These are phyloP conservation scores for Castanea crenata DNA, from an alignment of 306 rosid genomes.

Conservation along the genomic window DNA sequence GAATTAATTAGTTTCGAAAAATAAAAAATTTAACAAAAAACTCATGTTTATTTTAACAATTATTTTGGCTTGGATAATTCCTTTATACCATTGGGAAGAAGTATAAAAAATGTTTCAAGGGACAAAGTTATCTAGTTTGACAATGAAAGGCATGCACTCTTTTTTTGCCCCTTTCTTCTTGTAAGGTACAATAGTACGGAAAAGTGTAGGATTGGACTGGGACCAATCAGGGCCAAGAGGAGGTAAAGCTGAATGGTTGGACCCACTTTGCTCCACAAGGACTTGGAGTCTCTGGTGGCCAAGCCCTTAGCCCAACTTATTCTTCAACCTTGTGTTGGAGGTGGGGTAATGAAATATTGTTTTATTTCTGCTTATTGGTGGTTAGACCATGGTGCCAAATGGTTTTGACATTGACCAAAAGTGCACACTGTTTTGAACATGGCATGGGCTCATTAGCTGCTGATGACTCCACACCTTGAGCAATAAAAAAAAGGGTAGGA, in stretches of 20 bases:
- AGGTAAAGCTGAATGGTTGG: too few species aligned
- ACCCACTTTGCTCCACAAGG: too few species aligned
- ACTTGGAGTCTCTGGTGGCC: background rate
- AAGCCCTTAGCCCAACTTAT: slow-evolving; percentile 4
- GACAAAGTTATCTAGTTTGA: too few species aligned
- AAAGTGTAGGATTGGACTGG: too few species aligned
- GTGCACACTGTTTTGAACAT: slow-evolving; percentile 1
- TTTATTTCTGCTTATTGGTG: slow-evolving; percentile 18
- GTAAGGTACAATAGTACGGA: too few species aligned
- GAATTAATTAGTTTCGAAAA: background rate
- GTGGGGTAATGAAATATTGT: slow-evolving; percentile 1
- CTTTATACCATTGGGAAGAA: background rate
- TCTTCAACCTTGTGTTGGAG: background rate
- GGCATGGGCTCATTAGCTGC: slow-evolving; percentile 25
- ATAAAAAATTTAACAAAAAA: too few species aligned
- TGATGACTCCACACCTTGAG: slow-evolving; percentile 12
- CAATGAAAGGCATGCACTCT: too few species aligned
- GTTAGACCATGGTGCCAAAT: slow-evolving; percentile 27
- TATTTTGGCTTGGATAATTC: background rate
- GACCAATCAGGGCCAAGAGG: too few species aligned
- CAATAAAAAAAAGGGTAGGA: background rate
- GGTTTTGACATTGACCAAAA: slow-evolving; percentile 9
- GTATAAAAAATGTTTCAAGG: background rate
- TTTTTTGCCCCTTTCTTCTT: too few species aligned
- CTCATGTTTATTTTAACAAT: background rate